phyloP scores from a whole-genome alignment of 2,329 filamentous ascomycete genomes.

The Botrytis tulipae region DNA sequence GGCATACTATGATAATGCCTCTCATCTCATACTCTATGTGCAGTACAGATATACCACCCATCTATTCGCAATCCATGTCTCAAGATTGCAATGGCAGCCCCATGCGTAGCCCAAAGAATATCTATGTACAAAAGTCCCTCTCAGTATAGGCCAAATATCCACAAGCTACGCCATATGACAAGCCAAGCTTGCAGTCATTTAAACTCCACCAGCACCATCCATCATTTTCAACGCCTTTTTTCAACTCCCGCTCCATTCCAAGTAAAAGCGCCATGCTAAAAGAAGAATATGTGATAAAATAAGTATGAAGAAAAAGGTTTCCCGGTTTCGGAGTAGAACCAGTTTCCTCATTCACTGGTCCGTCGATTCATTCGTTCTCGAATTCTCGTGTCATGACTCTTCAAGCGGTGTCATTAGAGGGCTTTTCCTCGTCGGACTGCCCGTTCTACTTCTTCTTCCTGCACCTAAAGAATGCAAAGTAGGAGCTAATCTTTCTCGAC shows the following conservation, averaged over 20 bases:
- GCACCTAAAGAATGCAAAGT: constrained; percentile 54
- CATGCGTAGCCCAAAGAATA: not conserved
- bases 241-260: constrained; percentile 7
- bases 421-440: constrained; percentile 54
- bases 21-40: not conserved
- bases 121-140: not conserved
- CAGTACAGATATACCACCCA: not conserved
- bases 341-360: not conserved
- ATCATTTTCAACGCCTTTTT: not conserved
- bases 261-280: constrained; percentile 17
- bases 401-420: constrained; percentile 52
- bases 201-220: not conserved
- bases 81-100: not conserved
- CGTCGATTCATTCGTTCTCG: not conserved
- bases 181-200: not conserved
- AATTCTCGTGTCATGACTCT: constrained; percentile 36
- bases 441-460: constrained; percentile 48
- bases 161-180: not conserved
- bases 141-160: not conserved
- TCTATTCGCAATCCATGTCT: not conserved
- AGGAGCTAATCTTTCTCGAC: constrained; percentile 70
- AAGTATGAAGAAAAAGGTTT: not conserved
- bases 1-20: not conserved
- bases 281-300: constrained; percentile 2
- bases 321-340: not conserved